Evolutionary conservation across 768 basidiomycete species (phyloP), one percentile per base, ranked within the genome.

Genomic region (Gelatoporia subvermispora): DNA sequence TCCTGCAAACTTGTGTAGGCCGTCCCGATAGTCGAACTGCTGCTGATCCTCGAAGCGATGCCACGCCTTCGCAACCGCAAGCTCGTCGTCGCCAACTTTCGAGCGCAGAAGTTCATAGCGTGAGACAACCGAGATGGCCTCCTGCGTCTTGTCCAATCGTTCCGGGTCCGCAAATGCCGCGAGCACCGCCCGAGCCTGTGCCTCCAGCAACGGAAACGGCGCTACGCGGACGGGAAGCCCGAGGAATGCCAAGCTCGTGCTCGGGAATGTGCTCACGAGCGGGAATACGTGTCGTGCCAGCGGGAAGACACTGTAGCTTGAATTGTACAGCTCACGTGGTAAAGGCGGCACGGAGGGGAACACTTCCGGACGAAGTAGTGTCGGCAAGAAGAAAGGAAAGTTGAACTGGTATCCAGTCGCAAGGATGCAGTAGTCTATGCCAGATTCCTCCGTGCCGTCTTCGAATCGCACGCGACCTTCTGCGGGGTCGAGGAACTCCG

Each of bases 171-270:
- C 68, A 50, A 88, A 85, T 0, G 75, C 78, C 20, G 72, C 71
- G 18, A 82, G 62, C 7, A 79, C 72, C 2, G 81, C 84, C 0
- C 76, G 77, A 0, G 84, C 84, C 65, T 95, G 93, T 0, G 78
- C 79, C 64, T 96, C 90, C 41, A 84, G 72, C 0, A 92, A 59
- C 1, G 89, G 91, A 50, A 94, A 77, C 2, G 92, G 93, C 0
- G 75, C 75, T 20, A 89, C 79, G 28, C 70, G 68, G 22, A 71
- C 60, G 1, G 72, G 71, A 10, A 90, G 74, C 2, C 86, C 79
- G 43, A 86, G 68, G 63, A 92, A 88, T 8, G 79, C 84, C 35
- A 89, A 59, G 4, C 75, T 75, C 1, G 71, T 60, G 1, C 72
- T 68, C 1, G 72, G 82, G 59, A 69, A 74, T 39, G 56, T 49